phyloP scores from a whole-genome alignment of 169 alveolate genomes.

The Plasmodium relictum region DNA sequence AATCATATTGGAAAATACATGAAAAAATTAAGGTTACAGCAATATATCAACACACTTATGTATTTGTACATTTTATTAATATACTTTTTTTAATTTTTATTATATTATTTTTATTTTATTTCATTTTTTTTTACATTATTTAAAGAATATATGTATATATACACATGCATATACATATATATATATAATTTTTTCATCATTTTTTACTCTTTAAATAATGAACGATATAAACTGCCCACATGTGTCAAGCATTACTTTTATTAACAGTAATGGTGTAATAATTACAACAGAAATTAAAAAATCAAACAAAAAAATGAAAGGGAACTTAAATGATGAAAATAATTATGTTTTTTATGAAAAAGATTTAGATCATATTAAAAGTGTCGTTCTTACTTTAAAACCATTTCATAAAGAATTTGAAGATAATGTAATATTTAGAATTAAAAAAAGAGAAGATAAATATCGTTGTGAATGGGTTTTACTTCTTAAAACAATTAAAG shows the following conservation, averaged over 20 bases:
- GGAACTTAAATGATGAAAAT: constrained; percentile 21
- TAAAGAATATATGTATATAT: constrained; percentile 19
- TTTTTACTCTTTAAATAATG: constrained; percentile 24
- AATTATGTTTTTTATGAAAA: constrained; percentile 51
- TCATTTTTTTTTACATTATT: not conserved
- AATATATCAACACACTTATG: not conserved
- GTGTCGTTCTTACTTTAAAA: constrained; percentile 41
- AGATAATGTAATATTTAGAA: constrained; percentile 36
- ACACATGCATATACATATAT: constrained; percentile 28
- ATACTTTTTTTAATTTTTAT: not conserved
- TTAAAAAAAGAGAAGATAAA: constrained; percentile 49
- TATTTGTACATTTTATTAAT: constrained; percentile 13
- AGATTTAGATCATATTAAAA: constrained; percentile 50
- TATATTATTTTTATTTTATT: not conserved
- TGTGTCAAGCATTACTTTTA: constrained; percentile 56
- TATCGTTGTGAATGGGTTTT: constrained; percentile 70
- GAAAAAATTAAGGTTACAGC: constrained; percentile 4
- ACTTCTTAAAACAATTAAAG: constrained; percentile 33
- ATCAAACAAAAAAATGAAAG: constrained; percentile 18
- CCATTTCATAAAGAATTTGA: constrained; percentile 66
- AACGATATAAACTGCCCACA: constrained; percentile 17
- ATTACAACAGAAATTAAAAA: constrained; percentile 58
- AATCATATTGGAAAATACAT: not conserved
- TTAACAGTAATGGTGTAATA: constrained; percentile 61
- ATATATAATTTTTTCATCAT: constrained; percentile 1